Base-by-base conservation (phyloP, 192 early-diverging fungal species). In the Cetraspora pellucida region DNA sequence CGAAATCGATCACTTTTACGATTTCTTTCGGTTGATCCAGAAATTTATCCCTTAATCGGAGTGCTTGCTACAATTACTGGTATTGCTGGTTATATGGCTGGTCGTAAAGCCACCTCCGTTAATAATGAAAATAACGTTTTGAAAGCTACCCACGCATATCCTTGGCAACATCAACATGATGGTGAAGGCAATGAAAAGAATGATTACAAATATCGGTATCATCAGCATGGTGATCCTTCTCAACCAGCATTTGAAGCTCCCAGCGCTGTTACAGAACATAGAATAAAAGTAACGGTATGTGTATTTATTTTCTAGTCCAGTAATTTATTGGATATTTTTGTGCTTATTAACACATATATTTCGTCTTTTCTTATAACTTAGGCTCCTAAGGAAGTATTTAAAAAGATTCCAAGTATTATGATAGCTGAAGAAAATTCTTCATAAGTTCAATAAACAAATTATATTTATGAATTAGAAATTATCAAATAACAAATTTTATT, bases 1-100 rank as follows among this genome's bases (percentile, higher is more conserved):
- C 68, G 52, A 31, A 37, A 30, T 21, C 72, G 73, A 17, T 47
- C 46, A n/a, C 3, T 80, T 11, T 69, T 44, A 57, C 61, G 67
- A 16, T 80, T 80, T 43, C 9, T 80, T 14, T 55, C 78, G 0
- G 59, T 76, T 11, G 78, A 80, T 57, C 72, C 72, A 54, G 78
- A 80, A 71, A 46, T 80, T 25, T 80, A 68, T 76, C 78, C 78
- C 14, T 55, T 80, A 47, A 16, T 80, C 3, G 78, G 74, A 25
- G 64, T 80, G 13, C 47, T 75, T 49, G 54, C 31, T 3, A 52
- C 47, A 30, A 76, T 47, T 7, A 71, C 55, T 23, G 72, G 52
- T 19, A 13, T 30, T 43, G 74, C 65, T 3, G 78, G 78, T 13
- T 80, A 80, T 30, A 80, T 76, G 74, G 2, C 70, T 25, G 74